Evolutionary conservation across 371 early-diverging fungal genomes (phyloP).

Genomic region (Mucor piriformis): DNA sequence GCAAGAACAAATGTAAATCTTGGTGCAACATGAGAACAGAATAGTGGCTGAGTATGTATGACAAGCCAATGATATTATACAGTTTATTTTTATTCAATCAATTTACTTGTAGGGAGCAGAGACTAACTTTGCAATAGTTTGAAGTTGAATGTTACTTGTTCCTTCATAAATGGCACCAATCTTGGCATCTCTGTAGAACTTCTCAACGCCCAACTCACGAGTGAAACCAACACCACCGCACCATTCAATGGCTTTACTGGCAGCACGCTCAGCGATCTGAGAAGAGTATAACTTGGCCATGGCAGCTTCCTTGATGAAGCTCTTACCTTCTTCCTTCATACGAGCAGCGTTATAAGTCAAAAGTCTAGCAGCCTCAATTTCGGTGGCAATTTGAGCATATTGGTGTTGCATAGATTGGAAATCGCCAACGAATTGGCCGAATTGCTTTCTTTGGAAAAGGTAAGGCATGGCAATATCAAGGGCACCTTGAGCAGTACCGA

Average conservation of each 20-base stretch:
- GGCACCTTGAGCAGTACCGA: conserved; percentile 96
- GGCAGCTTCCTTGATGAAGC: conserved; percentile 93
- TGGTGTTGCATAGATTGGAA: conserved; percentile 99
- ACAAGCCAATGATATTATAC: too few species aligned
- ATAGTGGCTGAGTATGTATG: too few species aligned
- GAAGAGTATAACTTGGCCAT: conserved; percentile 97
- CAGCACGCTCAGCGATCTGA: conserved; percentile 92
- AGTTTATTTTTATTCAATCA: too few species aligned
- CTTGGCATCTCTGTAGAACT: conserved; percentile 96
- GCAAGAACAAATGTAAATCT: too few species aligned
- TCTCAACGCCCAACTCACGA: conserved; percentile 78
- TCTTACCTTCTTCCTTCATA: conserved; percentile 90
- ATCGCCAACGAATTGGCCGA: conserved; percentile 81
- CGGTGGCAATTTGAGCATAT: conserved; percentile 90
- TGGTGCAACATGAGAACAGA: too few species aligned
- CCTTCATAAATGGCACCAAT: conserved; percentile 87
- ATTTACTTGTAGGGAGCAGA: conserved; percentile 22
- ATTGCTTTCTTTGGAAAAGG: conserved; percentile 95
- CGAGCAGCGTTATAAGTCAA: conserved; percentile 98
- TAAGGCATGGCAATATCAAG: conserved; percentile 92
- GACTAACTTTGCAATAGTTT: conserved; percentile 86
- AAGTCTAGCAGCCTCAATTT: conserved; percentile 96
- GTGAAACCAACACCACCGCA: conserved; percentile 97
- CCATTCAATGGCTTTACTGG: conserved; percentile 94
- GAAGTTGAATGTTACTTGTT: conserved; percentile 93